phyloP scores from a whole-genome alignment of 179 eudicot species.

The Drosera spatulata region DNA sequence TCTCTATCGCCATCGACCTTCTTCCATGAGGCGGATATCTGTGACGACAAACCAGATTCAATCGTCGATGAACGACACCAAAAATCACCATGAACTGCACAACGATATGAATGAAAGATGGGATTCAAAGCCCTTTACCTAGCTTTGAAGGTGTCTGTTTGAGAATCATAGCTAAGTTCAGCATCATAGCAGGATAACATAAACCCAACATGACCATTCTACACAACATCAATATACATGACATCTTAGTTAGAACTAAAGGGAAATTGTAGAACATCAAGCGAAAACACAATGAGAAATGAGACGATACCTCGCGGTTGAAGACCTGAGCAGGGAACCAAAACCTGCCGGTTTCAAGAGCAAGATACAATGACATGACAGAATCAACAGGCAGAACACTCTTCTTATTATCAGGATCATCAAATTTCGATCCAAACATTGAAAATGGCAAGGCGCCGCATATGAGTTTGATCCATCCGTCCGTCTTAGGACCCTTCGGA shows the following conservation, averaged over 20 bases:
- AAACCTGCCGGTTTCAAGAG: constrained; percentile 85
- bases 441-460: constrained; percentile 40
- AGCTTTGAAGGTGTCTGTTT: constrained; percentile 74
- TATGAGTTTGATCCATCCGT: constrained; percentile 26
- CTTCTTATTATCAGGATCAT: constrained; percentile 13
- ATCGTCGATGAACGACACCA: too few relatives aligned
- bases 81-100: too few relatives aligned
- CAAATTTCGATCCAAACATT: constrained; percentile 30
- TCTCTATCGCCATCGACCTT: constrained; percentile 62
- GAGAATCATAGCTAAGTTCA: constrained; percentile 70
- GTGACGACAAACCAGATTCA: constrained; percentile 1
- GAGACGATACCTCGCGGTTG: constrained; percentile 12
- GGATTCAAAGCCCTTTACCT: constrained; percentile 31
- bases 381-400: constrained; percentile 40
- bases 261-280: not conserved
- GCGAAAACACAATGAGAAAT: not conserved
- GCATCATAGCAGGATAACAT: constrained; percentile 98
- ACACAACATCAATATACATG: constrained; percentile 8
- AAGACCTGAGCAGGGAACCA: constrained; percentile 18
- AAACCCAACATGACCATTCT: constrained; percentile 98
- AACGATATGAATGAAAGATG: not conserved
- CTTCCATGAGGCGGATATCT: constrained; percentile 97
- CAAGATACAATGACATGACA: constrained; percentile 61
- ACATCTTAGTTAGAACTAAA: not conserved
- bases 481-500: constrained; percentile 10